These are phyloP conservation scores for Rhodotorula taiwanensis DNA, from an alignment of 768 basidiomycete genomes.

Conservation along the genomic window DNA sequence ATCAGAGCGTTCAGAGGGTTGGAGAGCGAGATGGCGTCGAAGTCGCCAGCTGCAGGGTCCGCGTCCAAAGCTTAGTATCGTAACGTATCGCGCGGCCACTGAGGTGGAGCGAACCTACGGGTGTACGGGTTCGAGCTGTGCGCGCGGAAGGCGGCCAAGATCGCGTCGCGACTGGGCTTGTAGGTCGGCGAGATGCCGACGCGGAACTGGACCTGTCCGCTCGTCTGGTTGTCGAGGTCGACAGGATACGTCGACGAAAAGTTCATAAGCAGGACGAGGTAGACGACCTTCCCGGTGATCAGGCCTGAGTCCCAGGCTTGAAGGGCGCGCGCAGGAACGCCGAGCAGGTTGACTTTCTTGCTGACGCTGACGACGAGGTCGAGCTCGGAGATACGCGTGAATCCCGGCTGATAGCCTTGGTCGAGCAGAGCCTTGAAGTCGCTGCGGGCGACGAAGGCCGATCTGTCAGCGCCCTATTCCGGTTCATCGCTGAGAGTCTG, in stretches of 20 bases:
- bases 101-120: conserved; percentile 42
- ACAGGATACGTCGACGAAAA: conserved; percentile 54
- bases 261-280: conserved; percentile 60
- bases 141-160: conserved; percentile 47
- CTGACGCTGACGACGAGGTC: conserved; percentile 47
- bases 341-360: conserved; percentile 49
- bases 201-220: conserved; percentile 54
- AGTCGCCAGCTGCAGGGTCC: conserved; percentile 41
- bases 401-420: conserved; percentile 57
- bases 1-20: conserved; percentile 58
- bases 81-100: conserved; percentile 22
- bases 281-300: conserved; percentile 52
- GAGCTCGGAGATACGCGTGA: conserved; percentile 52
- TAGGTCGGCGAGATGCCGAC: conserved; percentile 59
- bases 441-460: conserved; percentile 43
- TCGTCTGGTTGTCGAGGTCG: conserved; percentile 50
- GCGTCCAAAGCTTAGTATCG: no score
- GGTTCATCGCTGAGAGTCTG: no score
- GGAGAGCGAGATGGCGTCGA: conserved; percentile 61
- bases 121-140: conserved; percentile 52
- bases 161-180: conserved; percentile 55
- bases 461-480: no score
- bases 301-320: conserved; percentile 68
- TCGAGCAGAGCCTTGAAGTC: conserved; percentile 60
- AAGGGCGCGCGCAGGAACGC: conserved; percentile 59